Evolutionary conservation across 2,329 filamentous ascomycete genomes (phyloP), one percentile per base, ranked within the genome.

Genomic region (Aphanocladium album): DNA sequence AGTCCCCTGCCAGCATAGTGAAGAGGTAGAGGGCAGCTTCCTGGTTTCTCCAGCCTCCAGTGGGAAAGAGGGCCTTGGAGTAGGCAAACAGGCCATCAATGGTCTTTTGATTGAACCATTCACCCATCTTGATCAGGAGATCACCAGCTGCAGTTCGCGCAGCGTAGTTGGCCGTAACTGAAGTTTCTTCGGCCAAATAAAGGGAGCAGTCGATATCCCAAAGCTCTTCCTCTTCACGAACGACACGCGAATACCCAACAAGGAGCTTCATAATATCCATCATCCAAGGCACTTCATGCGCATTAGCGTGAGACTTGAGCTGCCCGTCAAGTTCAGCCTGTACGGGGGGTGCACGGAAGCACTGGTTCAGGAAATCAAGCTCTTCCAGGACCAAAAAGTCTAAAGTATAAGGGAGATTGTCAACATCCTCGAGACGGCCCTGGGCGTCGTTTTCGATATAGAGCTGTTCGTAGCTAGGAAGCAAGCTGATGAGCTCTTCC

Each of bases 121-220:
- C 93, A 52, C 90, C 91, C 62, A 96, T 80, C 76, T 96, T 97
- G 75, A 96, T 92, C 30, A 96, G 83, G 53, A 99, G 79, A 72
- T 98, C 95, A 53, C 92, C 93, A 64, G 91, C 95, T 45, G 93
- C 95, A 19, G 91, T 96, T 66, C 95, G 87, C 16, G 95, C 90
- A 0, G 95, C 97, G 76, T 98, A 99, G 73, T 98, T 98, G 35
- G 93, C 90, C 14, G 92, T 96, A 19, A 97, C 89, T 2, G 92
- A 93, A 2, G 91, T 93, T 76, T 98, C 93, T 74, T 99, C 95
- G 1, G 92, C 93, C 51, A 99, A 81, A 74, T 96, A 99, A 2
- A 99, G 83, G 62, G 96, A 98, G 66, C 96, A 89, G 73, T 99
- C 95, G 64, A 97, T 91, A 67, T 97, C 91, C 95, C 95, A 99